Conservation (phyloP, 441 rosid genomes). For the Jatropha podagrica region DNA sequence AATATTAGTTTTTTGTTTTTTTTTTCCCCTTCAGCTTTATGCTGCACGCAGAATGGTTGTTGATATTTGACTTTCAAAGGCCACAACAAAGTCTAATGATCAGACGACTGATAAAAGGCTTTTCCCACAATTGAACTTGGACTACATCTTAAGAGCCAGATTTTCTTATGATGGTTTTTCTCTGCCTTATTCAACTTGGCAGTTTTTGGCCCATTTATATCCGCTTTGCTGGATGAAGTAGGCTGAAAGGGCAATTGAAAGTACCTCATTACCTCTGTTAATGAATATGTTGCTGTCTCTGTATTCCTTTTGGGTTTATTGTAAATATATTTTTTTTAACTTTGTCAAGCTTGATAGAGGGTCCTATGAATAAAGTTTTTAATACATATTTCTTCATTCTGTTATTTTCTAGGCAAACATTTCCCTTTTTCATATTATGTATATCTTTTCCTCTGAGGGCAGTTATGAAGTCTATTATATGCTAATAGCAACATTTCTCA, state of each 20-base stretch:
- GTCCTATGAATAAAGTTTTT: neutral
- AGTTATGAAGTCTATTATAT: neutral
- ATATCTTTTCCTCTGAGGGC: neutral
- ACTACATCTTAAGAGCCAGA: neutral
- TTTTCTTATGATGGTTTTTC: neutral
- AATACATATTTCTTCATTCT: neutral
- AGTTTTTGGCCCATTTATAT: neutral
- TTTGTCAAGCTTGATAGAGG: neutral
- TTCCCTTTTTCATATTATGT: neutral
- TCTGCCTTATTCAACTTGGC: neutral
- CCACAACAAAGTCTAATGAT: neutral
- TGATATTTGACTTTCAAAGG: neutral
- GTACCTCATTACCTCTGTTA: neutral
- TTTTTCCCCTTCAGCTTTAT: too few relatives aligned
- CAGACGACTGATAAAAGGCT: slow-evolving; percentile 4
- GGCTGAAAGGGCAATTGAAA: neutral
- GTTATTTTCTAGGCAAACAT: neutral
- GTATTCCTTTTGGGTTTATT: neutral
- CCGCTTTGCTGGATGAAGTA: neutral
- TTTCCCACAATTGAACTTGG: neutral
- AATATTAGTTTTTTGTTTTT: neutral
- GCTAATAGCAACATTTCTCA: slow-evolving; percentile 22
- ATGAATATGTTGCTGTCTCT: neutral
- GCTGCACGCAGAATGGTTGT: neutral
- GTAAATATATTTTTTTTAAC: neutral